Conservation (phyloP, 352 stramenopile species). For the Salisapilia sapeloensis region DNA sequence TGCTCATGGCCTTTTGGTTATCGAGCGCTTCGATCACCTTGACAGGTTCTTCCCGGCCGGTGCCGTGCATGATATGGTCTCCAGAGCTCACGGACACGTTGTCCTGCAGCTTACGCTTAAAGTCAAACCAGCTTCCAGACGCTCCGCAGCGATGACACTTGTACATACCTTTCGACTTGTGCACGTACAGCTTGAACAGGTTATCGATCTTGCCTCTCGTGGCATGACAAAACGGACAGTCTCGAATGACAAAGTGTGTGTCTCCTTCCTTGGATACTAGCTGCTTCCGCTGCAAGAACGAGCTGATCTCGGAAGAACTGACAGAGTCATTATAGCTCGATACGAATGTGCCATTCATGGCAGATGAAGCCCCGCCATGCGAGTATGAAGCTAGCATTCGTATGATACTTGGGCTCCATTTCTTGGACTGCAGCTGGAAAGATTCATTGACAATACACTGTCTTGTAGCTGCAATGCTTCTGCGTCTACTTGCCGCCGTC, state of each 20-base stretch:
- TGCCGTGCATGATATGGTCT: conserved; percentile 14
- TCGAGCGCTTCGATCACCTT: conserved; percentile 69
- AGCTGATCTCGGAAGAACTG: conserved; percentile 38
- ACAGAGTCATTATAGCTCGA: conserved; percentile 64
- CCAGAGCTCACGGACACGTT: conserved; percentile 29
- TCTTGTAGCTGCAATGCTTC: no score
- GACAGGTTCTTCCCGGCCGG: conserved; percentile 10
- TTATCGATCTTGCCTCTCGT: conserved; percentile 73
- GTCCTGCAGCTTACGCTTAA: conserved; percentile 65
- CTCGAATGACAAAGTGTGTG: conserved; percentile 60
- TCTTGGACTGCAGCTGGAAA: no score
- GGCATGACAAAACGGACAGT: conserved; percentile 79
- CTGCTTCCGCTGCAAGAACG: conserved; percentile 61
- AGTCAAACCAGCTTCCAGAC: conserved; percentile 79
- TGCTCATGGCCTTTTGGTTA: conserved; percentile 70
- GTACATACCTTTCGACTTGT: conserved; percentile 75
- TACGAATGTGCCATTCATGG: conserved; percentile 26
- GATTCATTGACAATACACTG: no score
- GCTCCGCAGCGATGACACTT: conserved; percentile 82
- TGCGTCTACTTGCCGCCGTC: no score
- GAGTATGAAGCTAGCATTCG: no score
- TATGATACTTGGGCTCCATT: no score
- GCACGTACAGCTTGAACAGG: conserved; percentile 85
- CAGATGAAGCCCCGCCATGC: no score
- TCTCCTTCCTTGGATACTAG: conserved; percentile 46